Evolutionary conservation across 1,284 basidiomycete genomes (phyloP), one percentile per base, ranked within the genome.

Genomic region (Uromyces viciae-fabae): DNA sequence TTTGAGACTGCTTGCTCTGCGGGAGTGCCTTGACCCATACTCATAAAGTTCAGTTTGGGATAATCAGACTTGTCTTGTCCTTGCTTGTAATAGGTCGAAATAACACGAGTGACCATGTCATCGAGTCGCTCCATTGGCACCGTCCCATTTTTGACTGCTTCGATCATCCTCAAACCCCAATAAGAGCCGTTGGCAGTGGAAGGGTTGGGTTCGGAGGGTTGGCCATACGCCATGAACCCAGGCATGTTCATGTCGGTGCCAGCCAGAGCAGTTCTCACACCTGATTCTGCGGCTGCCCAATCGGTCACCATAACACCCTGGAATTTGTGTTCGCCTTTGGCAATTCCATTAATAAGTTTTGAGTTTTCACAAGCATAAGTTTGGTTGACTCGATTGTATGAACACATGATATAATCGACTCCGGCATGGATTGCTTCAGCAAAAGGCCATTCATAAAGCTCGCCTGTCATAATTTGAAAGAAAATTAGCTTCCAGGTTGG

Each of bases 261-360:
- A 17, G 79, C 79, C 58, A 81, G 25, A n/a, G 72, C 46, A 9
- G 71, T 52, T 25, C 72, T 36, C 38, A 81, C 72, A 14, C 77
- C 77, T 46, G 79, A 81, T 14, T 38, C 33, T n/a, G 62, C 42
- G 17, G 79, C 79, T 40, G 79, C 75, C 84, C 84, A 85, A 68
- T 85, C 84, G 40, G 82, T 83, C 38, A 85, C 83, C 40, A 85
- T 81, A 69, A 83, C 84, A 36, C 85, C 85, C 15, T 84, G 83
- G 82, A 85, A 85, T 36, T 82, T 43, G 28, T 85, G 82, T 82
- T 85, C 84, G 15, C 82, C 83, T 83, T 86, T 85, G 60, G 85
- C 83, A 38, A 84, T 79, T 46, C 83, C 82, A 82, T 85, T 85
- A 75, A 85, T 82, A 54, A 84, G 56, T 68, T 85, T 82, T n/a